Evolutionary conservation across 1,139 yeast species (phyloP).

Genomic region (Blastobotrys indianensis): DNA sequence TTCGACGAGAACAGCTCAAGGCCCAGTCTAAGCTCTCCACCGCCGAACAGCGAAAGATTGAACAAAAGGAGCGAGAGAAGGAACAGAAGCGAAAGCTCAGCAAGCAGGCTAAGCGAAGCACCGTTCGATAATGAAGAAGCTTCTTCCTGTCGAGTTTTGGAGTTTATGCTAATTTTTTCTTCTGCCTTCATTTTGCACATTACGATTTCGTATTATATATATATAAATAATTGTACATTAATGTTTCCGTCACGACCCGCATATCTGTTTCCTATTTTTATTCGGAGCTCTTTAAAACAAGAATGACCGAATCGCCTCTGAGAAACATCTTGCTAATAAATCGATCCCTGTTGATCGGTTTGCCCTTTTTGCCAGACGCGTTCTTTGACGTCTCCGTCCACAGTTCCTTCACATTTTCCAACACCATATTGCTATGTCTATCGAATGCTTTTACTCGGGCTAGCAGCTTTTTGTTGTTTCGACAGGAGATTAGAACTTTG

Average conservation of each 20-base stretch:
- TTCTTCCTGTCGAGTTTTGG: no score
- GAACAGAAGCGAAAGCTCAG: slow-evolving; percentile 46
- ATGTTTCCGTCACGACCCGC: no score
- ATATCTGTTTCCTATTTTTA: slow-evolving; percentile 7
- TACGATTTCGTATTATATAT: no score
- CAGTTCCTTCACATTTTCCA: slow-evolving; percentile 87
- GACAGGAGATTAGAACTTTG: slow-evolving; percentile 79
- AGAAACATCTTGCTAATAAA: slow-evolving; percentile 84
- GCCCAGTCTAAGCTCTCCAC: slow-evolving; percentile 52
- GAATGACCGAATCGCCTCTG: slow-evolving; percentile 92
- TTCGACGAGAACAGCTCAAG: slow-evolving; percentile 54
- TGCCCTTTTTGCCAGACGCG: slow-evolving; percentile 64
- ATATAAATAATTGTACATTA: no score
- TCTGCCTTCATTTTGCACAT: not conserved
- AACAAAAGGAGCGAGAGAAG: slow-evolving; percentile 62
- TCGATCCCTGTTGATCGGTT: slow-evolving; percentile 69
- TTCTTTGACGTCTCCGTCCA: slow-evolving; percentile 73
- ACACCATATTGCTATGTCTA: slow-evolving; percentile 87
- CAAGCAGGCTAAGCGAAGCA: slow-evolving; percentile 34
- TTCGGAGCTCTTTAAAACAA: slow-evolving; percentile 45
- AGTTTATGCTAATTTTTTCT: not conserved
- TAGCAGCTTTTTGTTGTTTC: slow-evolving; percentile 87
- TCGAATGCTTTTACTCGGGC: slow-evolving; percentile 93
- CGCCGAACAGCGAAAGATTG: slow-evolving; percentile 58
- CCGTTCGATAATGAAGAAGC: not conserved